These are phyloP conservation scores for Ascosphaera aggregata DNA, from an alignment of 2,329 filamentous ascomycete species.

Conservation along the genomic window DNA sequence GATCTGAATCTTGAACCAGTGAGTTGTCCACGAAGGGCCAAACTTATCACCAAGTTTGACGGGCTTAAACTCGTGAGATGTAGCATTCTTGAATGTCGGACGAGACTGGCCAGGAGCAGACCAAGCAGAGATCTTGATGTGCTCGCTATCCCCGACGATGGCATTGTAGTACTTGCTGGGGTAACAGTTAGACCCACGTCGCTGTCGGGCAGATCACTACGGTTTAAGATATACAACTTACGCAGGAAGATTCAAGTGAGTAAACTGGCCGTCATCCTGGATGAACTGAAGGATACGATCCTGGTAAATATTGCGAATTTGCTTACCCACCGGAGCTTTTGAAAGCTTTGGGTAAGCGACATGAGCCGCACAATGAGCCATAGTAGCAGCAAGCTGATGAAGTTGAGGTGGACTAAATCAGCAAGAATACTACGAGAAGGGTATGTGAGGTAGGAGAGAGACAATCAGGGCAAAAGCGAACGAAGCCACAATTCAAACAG, in stretches of 20 bases:
- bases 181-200: not conserved
- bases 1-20: slow-evolving; percentile 80
- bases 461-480: not conserved
- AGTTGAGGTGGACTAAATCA: not conserved
- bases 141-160: slow-evolving; percentile 39
- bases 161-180: slow-evolving; percentile 40
- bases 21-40: slow-evolving; percentile 89
- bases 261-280: slow-evolving; percentile 46
- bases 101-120: slow-evolving; percentile 55
- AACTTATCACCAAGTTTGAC: slow-evolving; percentile 58
- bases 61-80: slow-evolving; percentile 47
- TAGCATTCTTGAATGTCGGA: slow-evolving; percentile 70
- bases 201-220: too few species aligned
- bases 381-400: not conserved
- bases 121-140: slow-evolving; percentile 72
- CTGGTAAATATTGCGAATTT: slow-evolving; percentile 67
- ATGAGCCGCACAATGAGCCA: not conserved
- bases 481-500: too few species aligned
- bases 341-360: slow-evolving; percentile 26
- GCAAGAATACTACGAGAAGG: not conserved
- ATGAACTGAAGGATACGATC: slow-evolving; percentile 68
- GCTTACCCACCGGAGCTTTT: slow-evolving; percentile 40
- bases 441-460: not conserved
- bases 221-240: not conserved
- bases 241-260: slow-evolving; percentile 43